Percentiles rank a stretch among this genome's conserved stretches.
phyloP scores from a whole-genome alignment of 495 filamentous ascomycete genomes.

The Daldinia loculata region DNA sequence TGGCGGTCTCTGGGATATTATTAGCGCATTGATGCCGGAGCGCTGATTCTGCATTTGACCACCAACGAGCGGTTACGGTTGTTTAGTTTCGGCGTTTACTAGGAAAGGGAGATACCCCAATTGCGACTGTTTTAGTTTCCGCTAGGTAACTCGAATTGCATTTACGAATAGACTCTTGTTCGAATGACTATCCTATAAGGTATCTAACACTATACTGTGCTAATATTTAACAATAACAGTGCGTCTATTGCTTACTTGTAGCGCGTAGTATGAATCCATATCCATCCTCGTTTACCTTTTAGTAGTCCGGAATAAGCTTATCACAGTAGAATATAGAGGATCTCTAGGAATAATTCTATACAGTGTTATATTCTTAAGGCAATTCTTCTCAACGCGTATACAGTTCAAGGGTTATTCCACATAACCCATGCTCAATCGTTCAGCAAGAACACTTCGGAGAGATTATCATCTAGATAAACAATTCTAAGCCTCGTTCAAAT shows the following conservation, averaged over 20 bases:
- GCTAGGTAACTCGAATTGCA: background rate
- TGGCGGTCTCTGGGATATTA: conserved; percentile 43
- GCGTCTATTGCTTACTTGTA: too few relatives aligned
- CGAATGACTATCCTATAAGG: background rate
- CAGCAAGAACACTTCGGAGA: background rate
- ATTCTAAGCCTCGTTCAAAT: background rate
- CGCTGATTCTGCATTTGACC: background rate
- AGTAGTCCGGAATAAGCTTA: too few relatives aligned
- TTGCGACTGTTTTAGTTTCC: background rate
- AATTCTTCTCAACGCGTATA: background rate
- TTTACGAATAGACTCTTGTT: background rate
- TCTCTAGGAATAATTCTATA: background rate
- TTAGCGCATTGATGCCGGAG: conserved; percentile 33
- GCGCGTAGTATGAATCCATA: too few relatives aligned
- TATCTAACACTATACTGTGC: background rate
- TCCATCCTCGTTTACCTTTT: background rate
- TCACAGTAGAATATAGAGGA: too few relatives aligned
- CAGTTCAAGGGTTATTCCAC: background rate
- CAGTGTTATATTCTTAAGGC: background rate
- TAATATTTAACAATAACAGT: background rate
- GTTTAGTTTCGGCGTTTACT: conserved; percentile 30
- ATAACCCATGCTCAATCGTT: background rate
- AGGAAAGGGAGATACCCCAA: conserved; percentile 24
- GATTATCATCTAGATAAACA: background rate
- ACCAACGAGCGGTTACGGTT: background rate